These are phyloP conservation scores for Pichia scutulata DNA, from an alignment of 805 yeast genomes.

Conservation along the genomic window DNA sequence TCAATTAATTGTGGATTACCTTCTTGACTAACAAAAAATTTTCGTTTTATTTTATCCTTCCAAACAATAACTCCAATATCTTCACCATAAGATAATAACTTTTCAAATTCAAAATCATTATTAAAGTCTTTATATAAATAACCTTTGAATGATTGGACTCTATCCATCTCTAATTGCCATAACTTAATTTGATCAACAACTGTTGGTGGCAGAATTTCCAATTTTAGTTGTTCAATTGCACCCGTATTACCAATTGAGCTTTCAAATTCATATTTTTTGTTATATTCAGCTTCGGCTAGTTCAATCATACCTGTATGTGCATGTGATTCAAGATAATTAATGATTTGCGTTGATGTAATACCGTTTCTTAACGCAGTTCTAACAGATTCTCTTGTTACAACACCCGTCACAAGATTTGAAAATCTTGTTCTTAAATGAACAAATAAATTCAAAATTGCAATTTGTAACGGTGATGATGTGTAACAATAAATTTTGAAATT, in stretches of 20 bases:
- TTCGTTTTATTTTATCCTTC: slow-evolving; percentile 62
- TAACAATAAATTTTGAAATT: slow-evolving; percentile 90
- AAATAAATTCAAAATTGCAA: slow-evolving; percentile 83
- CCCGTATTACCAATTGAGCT: slow-evolving; percentile 32
- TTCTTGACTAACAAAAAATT: slow-evolving; percentile 80
- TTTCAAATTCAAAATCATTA: slow-evolving; percentile 66
- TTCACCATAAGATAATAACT: slow-evolving; percentile 66
- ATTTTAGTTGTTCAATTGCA: slow-evolving; percentile 39
- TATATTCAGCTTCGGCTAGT: slow-evolving; percentile 59
- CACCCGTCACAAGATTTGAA: slow-evolving; percentile 88
- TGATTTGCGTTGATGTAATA: slow-evolving; percentile 90
- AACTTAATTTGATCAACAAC: slow-evolving; percentile 93
- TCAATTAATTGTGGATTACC: slow-evolving; percentile 90
- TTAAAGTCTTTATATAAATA: slow-evolving; percentile 82
- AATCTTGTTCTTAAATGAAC: slow-evolving; percentile 81
- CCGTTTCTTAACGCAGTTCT: slow-evolving; percentile 80
- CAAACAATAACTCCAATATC: slow-evolving; percentile 91
- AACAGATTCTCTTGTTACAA: slow-evolving; percentile 85
- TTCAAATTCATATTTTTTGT: slow-evolving; percentile 61
- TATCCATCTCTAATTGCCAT: slow-evolving; percentile 94
- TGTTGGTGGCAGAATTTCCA: slow-evolving; percentile 80
- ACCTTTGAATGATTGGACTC: slow-evolving; percentile 83
- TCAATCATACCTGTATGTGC: slow-evolving; percentile 89
- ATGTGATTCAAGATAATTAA: slow-evolving; percentile 80
- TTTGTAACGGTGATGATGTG: slow-evolving; percentile 89